A percentile compares a stretch with the other conserved stretches of the same genome.
Evolutionary conservation across 2,329 filamentous ascomycete genomes (phyloP).

Genomic region (Stylonectria norvegica): DNA sequence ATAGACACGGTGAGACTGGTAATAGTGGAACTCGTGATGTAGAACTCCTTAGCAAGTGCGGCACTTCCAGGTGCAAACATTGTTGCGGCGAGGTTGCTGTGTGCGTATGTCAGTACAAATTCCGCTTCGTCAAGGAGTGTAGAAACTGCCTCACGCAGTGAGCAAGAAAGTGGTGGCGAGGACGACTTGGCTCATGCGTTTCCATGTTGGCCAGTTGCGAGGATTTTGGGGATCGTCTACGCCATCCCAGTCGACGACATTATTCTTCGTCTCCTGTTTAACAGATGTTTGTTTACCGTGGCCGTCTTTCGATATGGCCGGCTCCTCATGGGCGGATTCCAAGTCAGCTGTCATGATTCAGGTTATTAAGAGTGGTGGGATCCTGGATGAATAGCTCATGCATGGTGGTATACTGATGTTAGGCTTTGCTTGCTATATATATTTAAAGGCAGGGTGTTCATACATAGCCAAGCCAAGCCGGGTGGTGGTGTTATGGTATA

Average conservation of each 20-base stretch:
- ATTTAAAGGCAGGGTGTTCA: constrained; percentile 4
- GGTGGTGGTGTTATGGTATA: constrained; percentile 4
- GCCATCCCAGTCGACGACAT: constrained; percentile 68
- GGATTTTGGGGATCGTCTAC: constrained; percentile 64
- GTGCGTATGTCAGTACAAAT: constrained; percentile 7
- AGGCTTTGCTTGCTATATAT: constrained; percentile 12
- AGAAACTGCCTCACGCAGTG: constrained; percentile 13
- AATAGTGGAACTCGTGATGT: constrained; percentile 32
- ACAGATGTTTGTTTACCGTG: constrained; percentile 10
- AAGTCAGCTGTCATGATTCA: constrained; percentile 13
- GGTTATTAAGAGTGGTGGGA: constrained; percentile 6
- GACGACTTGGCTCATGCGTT: constrained; percentile 55
- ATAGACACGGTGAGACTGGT: constrained; percentile 39
- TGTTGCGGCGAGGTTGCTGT: constrained; percentile 13
- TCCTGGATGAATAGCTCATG: constrained; percentile 1
- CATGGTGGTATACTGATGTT: constrained; percentile 4
- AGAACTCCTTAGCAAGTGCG: constrained; percentile 43
- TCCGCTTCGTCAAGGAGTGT: constrained; percentile 33
- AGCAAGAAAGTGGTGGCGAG: constrained; percentile 35
- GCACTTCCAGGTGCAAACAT: constrained; percentile 47
- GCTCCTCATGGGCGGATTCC: constrained; percentile 11
- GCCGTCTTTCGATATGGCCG: constrained; percentile 5
- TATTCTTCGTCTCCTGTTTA: constrained; percentile 12
- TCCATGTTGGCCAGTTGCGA: constrained; percentile 63
- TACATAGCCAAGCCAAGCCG: constrained; percentile 6